Percentiles rank a stretch among this genome's conserved stretches.
Evolutionary conservation across 176 grass and related monocot genomes (phyloP).

Genomic region (Themeda triandra): DNA sequence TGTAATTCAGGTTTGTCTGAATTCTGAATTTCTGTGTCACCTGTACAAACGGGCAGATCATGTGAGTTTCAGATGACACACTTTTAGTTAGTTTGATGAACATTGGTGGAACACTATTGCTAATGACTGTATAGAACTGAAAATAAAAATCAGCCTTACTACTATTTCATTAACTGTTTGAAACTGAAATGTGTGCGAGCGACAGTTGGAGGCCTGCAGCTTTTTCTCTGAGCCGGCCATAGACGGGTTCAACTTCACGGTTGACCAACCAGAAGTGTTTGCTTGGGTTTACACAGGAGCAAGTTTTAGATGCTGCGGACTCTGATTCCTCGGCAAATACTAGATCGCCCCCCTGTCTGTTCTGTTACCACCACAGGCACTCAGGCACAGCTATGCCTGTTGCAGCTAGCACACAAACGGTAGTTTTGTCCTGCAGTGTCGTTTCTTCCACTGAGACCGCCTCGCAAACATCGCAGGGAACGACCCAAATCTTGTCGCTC

Average conservation of each 20-base stretch:
- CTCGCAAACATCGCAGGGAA: conserved; percentile 31
- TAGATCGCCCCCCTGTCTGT: not conserved
- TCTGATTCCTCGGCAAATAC: conserved; percentile 4
- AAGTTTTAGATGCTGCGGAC: not conserved
- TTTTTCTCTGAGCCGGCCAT: not conserved
- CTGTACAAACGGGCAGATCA: not conserved
- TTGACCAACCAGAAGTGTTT: not conserved
- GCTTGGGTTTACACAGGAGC: not conserved
- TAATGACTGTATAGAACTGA: no score
- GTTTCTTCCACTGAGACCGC: conserved; percentile 22
- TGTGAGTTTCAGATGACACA: not conserved
- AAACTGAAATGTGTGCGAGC: not conserved
- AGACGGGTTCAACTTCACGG: not conserved
- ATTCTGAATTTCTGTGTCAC: not conserved
- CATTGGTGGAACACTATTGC: not conserved
- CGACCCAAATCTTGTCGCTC: conserved; percentile 6
- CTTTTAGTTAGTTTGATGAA: not conserved
- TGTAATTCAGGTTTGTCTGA: not conserved
- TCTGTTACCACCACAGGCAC: not conserved
- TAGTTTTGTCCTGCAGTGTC: not conserved
- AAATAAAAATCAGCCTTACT: not conserved
- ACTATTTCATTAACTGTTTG: not conserved
- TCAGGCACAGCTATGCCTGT: not conserved
- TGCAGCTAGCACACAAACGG: not conserved
- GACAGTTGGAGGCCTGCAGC: not conserved